Evolutionary conservation across 2,329 filamentous ascomycete species (phyloP), one percentile per base, ranked within the genome.

Genomic region (Fusarium agapanthi): DNA sequence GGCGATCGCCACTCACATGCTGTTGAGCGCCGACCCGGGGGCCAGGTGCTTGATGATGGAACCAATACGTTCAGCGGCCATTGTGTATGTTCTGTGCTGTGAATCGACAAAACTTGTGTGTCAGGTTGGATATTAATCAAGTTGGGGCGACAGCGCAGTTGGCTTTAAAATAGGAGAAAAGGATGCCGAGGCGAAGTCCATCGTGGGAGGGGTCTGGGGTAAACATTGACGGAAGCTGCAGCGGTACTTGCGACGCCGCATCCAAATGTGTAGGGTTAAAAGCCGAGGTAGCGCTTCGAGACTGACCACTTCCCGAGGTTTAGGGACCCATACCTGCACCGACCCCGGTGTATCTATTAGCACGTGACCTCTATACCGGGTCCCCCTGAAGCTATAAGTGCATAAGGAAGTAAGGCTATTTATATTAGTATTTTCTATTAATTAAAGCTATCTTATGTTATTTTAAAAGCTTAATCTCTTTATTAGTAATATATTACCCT

Each of bases 11-110:
- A 79, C 92, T 87, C 89, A 97, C 95, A 98, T 93, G 71, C 90
- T 86, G 76, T 90, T 88, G 74, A 98, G 83, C 54, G 90, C 90
- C 78, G 91, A 90, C 76, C 89, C 89, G 56, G 94, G 93, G 67
- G 92, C 87, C 80, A 98, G 87, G 83, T 98, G 95, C 85, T 92
- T 95, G 78, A 97, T 88, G 79, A 98, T 93, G 75, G 93, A 95
- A 79, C 90, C 92, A 76, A 98, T 91, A 84, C 95, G 91, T 86
- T 97, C 94, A 71, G 91, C 88, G 76, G 94, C 92, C 93, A 95
- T 96, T 77, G 76, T 87, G 82, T 67, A 56, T 62, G 55, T 38
- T 61, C 32, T 61, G 26, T 53, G 28, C 50, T 66, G 44, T 44
- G 16, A 24, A 51, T 62, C 35, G 15, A 43, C 22, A 22, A 43